Conservation (phyloP, 805 yeast species). For the Schwanniomyces vanrijiae region DNA sequence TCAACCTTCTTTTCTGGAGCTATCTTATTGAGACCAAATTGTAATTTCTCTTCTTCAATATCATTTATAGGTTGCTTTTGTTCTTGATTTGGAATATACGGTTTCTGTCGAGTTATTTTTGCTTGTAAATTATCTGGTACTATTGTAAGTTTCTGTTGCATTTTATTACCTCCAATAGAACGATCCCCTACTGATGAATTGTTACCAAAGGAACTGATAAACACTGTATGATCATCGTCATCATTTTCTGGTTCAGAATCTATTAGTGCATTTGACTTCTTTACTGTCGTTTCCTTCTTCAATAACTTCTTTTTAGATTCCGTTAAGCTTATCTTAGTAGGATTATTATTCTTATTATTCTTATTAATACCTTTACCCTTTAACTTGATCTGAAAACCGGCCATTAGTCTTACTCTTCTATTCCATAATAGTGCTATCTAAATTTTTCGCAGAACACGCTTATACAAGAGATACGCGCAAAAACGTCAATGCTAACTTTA, state of each 20-base stretch:
- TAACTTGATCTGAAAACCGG: conserved; percentile 20
- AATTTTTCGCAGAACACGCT: background rate
- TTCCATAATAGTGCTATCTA: background rate
- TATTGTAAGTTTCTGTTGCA: conserved; percentile 16
- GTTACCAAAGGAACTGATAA: conserved; percentile 25
- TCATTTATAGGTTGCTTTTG: conserved; percentile 5
- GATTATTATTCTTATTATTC: conserved; percentile 1
- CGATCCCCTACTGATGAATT: conserved; percentile 12
- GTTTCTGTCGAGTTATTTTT: background rate
- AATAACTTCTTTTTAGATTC: background rate
- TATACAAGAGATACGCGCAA: background rate
- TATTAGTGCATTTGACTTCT: conserved; percentile 2
- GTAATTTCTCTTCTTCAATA: conserved; percentile 6
- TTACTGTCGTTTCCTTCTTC: background rate
- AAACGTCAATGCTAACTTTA: background rate
- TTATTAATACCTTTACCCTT: conserved; percentile 13
- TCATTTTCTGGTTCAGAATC: conserved; percentile 19
- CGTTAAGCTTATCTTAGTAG: background rate
- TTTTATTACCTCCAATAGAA: conserved; percentile 6
- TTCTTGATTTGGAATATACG: conserved; percentile 9
- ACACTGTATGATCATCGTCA: conserved; percentile 16
- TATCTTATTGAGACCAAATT: conserved; percentile 18
- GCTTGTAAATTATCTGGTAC: conserved; percentile 14
- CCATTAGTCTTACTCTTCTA: conserved; percentile 10
- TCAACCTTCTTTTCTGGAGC: background rate